Evolutionary conservation across 2,329 filamentous ascomycete species (phyloP), one percentile per base, ranked within the genome.

Genomic region (Hysterium pulicare): DNA sequence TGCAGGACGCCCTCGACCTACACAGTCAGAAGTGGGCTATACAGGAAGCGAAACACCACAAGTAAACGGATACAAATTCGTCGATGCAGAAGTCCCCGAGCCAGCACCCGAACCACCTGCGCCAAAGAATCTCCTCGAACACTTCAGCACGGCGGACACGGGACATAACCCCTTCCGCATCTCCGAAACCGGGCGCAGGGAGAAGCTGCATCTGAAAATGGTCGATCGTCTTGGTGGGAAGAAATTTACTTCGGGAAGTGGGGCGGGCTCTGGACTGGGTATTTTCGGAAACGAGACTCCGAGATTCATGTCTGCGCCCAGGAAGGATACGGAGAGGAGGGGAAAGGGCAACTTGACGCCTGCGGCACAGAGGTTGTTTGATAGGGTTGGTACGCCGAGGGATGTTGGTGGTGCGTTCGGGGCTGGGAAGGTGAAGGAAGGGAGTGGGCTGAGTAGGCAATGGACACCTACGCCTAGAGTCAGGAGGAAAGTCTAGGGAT

Each of bases 51-150:
- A 94, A 65, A 97, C 91, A 0, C 93, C 91, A 0, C 79, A 88
- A 2, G 87, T 97, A 0, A 95, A 94, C 49, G 93, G 93, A 1
- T 98, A 96, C 64, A 81, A 89, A 0, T 97, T 95, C 67, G 90
- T 98, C 26, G 90, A 95, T 53, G 89, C 94, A 43, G 86, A 86
- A 31, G 78, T 79, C 0, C 75, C 44, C 7, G 36, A 33, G 9
- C 17, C 39, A 24, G 50, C 51, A 19, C 56, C 54, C 6, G 62
- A 66, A 20, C 62, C 61, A 11, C 61, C 65, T 36, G 64, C 63
- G 8, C 66, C 66, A 3, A 62, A 58, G 26, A 63, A 66, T 31
- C 50, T 74, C 1, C 55, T 74, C 1, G 64, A 78, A n/a, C 67
- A 69, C 31, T 66, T 69, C 22, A 72, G 75, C n/a, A 51, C 57